Conservation (phyloP, 768 basidiomycete genomes). For the Lactifluus piperatus region DNA sequence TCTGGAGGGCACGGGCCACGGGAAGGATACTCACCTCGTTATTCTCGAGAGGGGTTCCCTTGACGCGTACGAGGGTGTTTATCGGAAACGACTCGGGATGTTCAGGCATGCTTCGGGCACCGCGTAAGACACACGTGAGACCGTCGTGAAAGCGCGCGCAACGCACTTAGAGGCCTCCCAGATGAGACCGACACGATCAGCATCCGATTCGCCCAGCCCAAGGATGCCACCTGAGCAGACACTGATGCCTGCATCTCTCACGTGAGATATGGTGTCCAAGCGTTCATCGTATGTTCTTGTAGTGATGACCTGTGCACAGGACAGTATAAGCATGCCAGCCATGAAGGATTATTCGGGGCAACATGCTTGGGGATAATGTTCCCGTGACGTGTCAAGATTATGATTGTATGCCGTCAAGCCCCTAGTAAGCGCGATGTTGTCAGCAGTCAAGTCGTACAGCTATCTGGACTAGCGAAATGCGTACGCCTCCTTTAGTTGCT, state of each 20-base stretch:
- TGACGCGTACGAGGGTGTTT: conserved; percentile 92
- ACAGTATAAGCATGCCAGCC: not conserved
- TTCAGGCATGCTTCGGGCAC: conserved; percentile 64
- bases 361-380: conserved; percentile 84
- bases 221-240: conserved; percentile 97
- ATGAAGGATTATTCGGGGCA: not conserved
- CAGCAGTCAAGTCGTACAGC: not conserved
- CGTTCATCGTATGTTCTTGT: conserved; percentile 93
- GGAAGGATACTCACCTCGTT: conserved; percentile 56
- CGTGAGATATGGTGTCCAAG: conserved; percentile 79
- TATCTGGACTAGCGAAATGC: conserved; percentile 22
- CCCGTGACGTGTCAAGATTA: conserved; percentile 95
- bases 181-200: conserved; percentile 87
- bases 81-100: conserved; percentile 99
- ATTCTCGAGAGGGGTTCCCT: conserved; percentile 85
- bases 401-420: conserved; percentile 98
- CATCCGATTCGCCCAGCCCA: conserved; percentile 85
- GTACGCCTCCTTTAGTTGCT: conserved; percentile 86
- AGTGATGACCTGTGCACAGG: conserved; percentile 63
- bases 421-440: conserved; percentile 29
- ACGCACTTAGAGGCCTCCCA: conserved; percentile 86
- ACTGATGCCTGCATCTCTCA: conserved; percentile 91
- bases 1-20: not conserved
- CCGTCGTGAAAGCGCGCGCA: conserved; percentile 16
- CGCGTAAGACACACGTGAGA: not conserved